Evolutionary conservation across 805 yeast genomes (phyloP).

Genomic region (Wickerhamiella qilinensis): DNA sequence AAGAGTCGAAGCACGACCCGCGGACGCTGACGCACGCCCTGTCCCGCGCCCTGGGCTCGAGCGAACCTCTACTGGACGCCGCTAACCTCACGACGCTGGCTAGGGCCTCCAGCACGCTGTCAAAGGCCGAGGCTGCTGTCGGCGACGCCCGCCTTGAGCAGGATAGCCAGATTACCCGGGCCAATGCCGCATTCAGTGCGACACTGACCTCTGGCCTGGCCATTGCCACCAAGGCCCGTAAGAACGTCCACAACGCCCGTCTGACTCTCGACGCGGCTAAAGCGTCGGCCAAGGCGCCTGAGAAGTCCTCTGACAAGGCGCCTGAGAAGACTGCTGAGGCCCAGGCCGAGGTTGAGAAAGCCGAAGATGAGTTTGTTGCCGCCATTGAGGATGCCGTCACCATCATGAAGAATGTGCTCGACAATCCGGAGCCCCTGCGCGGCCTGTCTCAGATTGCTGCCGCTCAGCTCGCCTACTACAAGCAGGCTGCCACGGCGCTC

Average conservation of each 20-base stretch:
- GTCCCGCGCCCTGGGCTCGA: slow-evolving; percentile 40
- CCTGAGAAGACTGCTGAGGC: slow-evolving; percentile 62
- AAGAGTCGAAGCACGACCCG: slow-evolving; percentile 40
- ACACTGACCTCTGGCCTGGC: slow-evolving; percentile 44
- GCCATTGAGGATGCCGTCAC: slow-evolving; percentile 77
- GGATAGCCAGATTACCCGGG: slow-evolving; percentile 56
- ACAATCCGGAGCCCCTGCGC: slow-evolving; percentile 49
- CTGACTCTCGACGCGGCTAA: slow-evolving; percentile 68
- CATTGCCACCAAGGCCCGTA: slow-evolving; percentile 53
- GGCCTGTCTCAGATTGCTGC: slow-evolving; percentile 51
- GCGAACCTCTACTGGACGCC: slow-evolving; percentile 21
- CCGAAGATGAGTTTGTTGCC: slow-evolving; percentile 77
- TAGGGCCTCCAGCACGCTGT: slow-evolving; percentile 47
- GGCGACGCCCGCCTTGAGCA: slow-evolving; percentile 75
- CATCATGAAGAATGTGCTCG: slow-evolving; percentile 66
- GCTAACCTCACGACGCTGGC: slow-evolving; percentile 37
- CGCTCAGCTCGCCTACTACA: slow-evolving; percentile 72
- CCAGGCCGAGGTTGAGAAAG: slow-evolving; percentile 61
- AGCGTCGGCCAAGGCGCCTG: slow-evolving; percentile 21
- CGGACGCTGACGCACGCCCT: slow-evolving; percentile 73
- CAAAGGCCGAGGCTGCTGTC: slow-evolving; percentile 53
- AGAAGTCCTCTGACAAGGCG: slow-evolving; percentile 37
- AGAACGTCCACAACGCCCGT: slow-evolving; percentile 61
- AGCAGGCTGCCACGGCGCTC: slow-evolving; percentile 53
- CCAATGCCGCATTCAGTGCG: slow-evolving; percentile 49